Base-by-base conservation (phyloP, 2,329 filamentous ascomycete species). In the Calonectria crousiana region DNA sequence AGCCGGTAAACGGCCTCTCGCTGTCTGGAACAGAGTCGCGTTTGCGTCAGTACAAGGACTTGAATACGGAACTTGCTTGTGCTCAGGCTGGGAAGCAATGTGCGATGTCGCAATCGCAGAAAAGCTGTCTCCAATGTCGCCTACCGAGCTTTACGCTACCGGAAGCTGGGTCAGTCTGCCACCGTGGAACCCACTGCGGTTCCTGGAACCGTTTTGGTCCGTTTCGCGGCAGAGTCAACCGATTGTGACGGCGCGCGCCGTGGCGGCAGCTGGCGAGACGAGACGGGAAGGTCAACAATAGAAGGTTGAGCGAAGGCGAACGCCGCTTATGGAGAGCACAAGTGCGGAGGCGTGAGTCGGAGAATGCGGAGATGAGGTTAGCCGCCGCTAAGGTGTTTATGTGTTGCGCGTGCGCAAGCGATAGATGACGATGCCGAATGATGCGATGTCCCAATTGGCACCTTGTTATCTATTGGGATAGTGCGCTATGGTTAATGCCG, bases 181-280 rank as follows among this genome's bases (percentile, higher is more conserved):
- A 52, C 51, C 69, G 69, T 67, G 44, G 70, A 72, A 47, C 70
- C 70, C 60, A 67, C 60, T 58, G 41, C 66, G 69, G 67, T 52
- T 52, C 47, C 68, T 47, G 68, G 51, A 52, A 44, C 23, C 51
- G 60, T 47, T 69, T 67, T 66, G 38, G 41, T 67, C 71, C 65
- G 51, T 51, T 66, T 66, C 70, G 41, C 69, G 32, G 44, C 36
- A 34, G 30, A 36, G 52, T 47, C 28, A 58, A 44, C 23, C 53
- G 56, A 58, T 34, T 69, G 38, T 58, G 41, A 67, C 44, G 51
- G 51, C 52, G 64, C 53, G 64, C 64, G 41, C 53, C 26, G 52
- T 38, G 62, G 70, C 70, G 67, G 53, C 56, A n/a, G 56, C 32
- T 62, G 60, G 71, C 71, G 71, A 73, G 60, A 73, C 66, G 32